Evolutionary conservation across 805 yeast genomes (phyloP).

Genomic region (Kodamaea sagamina): DNA sequence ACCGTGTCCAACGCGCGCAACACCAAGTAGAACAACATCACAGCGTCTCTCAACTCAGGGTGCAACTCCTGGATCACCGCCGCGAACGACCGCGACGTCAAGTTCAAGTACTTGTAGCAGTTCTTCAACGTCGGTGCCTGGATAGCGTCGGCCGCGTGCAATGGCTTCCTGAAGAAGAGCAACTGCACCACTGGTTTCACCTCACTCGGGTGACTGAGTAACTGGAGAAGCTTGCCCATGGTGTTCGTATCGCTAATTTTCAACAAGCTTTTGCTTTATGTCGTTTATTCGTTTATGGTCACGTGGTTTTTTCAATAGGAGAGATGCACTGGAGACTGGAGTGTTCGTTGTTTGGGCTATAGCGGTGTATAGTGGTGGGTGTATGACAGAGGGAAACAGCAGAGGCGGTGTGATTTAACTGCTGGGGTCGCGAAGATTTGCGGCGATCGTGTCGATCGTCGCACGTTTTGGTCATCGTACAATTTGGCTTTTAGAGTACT

Average conservation of each 20-base stretch:
- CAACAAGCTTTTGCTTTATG: not conserved
- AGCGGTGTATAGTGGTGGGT: no score
- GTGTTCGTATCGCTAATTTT: not conserved
- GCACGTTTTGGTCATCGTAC: no score
- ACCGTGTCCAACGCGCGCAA: constrained; percentile 92
- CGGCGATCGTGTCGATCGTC: no score
- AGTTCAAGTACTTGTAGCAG: constrained; percentile 67
- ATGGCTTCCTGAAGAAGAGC: constrained; percentile 51
- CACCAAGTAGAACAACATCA: constrained; percentile 81
- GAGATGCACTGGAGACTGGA: no score
- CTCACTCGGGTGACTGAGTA: constrained; percentile 71
- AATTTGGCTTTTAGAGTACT: no score
- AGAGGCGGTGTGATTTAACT: no score
- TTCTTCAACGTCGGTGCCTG: constrained; percentile 39
- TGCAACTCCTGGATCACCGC: constrained; percentile 89
- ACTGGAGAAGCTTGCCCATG: constrained; percentile 64
- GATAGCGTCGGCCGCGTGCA: constrained; percentile 49
- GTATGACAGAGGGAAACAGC: no score
- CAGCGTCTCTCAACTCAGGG: constrained; percentile 81
- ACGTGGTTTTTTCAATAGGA: not conserved
- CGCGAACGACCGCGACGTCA: constrained; percentile 90
- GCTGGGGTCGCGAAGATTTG: no score
- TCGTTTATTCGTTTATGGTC: not conserved
- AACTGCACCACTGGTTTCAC: constrained; percentile 66
- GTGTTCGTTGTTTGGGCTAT: no score